A percentile compares a stretch with the other conserved stretches of the same genome.
phyloP scores from a whole-genome alignment of 805 yeast genomes.

The Limtongia smithiae region DNA sequence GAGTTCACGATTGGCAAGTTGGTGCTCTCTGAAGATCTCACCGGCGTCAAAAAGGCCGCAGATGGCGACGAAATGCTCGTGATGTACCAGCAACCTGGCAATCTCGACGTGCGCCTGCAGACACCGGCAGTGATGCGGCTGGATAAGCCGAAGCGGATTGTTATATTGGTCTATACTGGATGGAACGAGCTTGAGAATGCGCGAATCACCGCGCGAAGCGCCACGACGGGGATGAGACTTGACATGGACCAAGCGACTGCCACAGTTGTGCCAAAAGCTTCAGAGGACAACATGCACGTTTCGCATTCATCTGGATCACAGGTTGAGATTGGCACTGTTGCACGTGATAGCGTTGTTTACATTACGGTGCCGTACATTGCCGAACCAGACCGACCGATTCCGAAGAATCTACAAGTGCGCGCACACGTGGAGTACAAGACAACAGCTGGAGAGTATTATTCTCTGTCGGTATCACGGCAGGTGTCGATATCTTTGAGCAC shows the following conservation, averaged over 20 bases:
- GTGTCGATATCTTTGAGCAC: slow-evolving; percentile 45
- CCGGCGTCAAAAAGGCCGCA: not conserved
- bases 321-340: slow-evolving; percentile 8
- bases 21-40: slow-evolving; percentile 30
- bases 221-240: slow-evolving; percentile 20
- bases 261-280: not conserved
- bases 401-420: slow-evolving; percentile 19
- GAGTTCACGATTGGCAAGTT: slow-evolving; percentile 34
- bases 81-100: slow-evolving; percentile 24
- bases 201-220: slow-evolving; percentile 14
- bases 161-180: slow-evolving; percentile 21
- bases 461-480: slow-evolving; percentile 19
- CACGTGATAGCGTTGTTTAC: slow-evolving; percentile 7
- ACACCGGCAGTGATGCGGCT: slow-evolving; percentile 12
- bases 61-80: slow-evolving; percentile 10
- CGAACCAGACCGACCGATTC: slow-evolving; percentile 12
- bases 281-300: not conserved
- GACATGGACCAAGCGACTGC: slow-evolving; percentile 6
- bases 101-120: slow-evolving; percentile 15
- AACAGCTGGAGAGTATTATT: slow-evolving; percentile 29
- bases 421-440: slow-evolving; percentile 31
- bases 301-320: slow-evolving; percentile 1
- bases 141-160: slow-evolving; percentile 13
- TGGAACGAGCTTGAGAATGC: slow-evolving; percentile 23
- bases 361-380: slow-evolving; percentile 35